A percentile compares a stretch with the other conserved stretches of the same genome.
These are phyloP conservation scores for Rosa multiflora DNA, from an alignment of 306 rosid species.

Conservation along the genomic window DNA sequence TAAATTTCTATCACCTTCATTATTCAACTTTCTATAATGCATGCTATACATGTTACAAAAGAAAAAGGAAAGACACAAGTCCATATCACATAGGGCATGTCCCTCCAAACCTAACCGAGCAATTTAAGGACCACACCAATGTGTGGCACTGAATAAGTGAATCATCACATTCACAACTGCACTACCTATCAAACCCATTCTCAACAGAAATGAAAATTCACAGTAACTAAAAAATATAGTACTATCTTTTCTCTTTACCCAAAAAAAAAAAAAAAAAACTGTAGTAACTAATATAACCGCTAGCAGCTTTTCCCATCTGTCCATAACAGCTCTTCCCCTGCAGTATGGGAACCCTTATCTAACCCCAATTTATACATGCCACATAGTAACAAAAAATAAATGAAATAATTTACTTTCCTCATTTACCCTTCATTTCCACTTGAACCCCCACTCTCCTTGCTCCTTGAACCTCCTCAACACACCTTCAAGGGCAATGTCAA, in stretches of 20 bases:
- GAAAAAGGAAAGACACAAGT: neutral
- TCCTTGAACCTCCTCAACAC: constrained; percentile 52
- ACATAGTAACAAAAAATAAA: neutral
- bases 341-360: neutral
- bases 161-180: neutral
- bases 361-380: neutral
- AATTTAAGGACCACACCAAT: neutral
- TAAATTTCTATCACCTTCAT: neutral
- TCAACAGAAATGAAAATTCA: neutral
- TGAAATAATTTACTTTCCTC: neutral
- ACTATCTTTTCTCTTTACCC: neutral
- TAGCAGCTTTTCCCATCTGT: neutral
- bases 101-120: constrained; percentile 3
- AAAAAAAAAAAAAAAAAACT: neutral
- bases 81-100: neutral
- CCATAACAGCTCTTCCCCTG: neutral
- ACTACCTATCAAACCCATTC: neutral
- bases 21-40: neutral
- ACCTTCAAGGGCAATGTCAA: constrained; percentile 46
- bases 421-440: constrained; percentile 24
- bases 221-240: neutral
- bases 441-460: constrained; percentile 42
- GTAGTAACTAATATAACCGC: neutral
- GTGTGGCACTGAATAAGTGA: neutral
- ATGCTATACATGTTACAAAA: neutral